Evolutionary conservation across 768 basidiomycete species (phyloP), one percentile per base, ranked within the genome.

Genomic region (Fibroporia radiculosa): DNA sequence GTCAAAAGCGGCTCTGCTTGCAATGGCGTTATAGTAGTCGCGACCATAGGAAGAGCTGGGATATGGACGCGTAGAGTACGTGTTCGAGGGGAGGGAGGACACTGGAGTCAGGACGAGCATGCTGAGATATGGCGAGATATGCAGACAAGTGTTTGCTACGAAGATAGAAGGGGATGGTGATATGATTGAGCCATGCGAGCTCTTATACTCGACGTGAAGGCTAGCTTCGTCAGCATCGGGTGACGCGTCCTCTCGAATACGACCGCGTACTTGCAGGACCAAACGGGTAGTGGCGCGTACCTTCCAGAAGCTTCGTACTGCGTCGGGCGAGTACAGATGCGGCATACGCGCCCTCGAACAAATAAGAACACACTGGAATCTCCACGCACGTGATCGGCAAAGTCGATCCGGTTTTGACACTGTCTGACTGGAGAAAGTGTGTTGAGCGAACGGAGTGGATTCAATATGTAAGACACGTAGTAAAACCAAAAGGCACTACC

Each of bases 41-140:
- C n/a, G n/a, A n/a, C n/a, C n/a, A n/a, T n/a, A n/a, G n/a, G n/a
- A n/a, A n/a, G n/a, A n/a, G n/a, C n/a, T n/a, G n/a, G n/a, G n/a
- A 19, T 13, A 23, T 8, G 28, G 35, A n/a, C n/a, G n/a, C n/a
- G n/a, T n/a, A n/a, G n/a, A n/a, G 20, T 38, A 29, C 24, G 22
- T 22, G 31, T 29, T 39, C 4, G 44, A 29, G 3, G 26, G 1
- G 16, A 43, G 44, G 3, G 40, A 23, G 5, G 47, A 44, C 16
- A 45, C 37, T 14, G 48, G 44, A 18, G 52, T 41, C 42, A 54
- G 28, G 42, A 49, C 45, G 26, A 51, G 40, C 53, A 54, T 54
- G 23, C 26, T 42, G 25, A 35, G 28, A 36, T 40, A 28, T n/a
- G 23, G 20, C 23, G 6, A 19, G 41, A 32, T 11, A 19, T 31